These are phyloP conservation scores for Perkinsela sp. DNA, from an alignment of 208 protist genomes.

Conservation along the genomic window DNA sequence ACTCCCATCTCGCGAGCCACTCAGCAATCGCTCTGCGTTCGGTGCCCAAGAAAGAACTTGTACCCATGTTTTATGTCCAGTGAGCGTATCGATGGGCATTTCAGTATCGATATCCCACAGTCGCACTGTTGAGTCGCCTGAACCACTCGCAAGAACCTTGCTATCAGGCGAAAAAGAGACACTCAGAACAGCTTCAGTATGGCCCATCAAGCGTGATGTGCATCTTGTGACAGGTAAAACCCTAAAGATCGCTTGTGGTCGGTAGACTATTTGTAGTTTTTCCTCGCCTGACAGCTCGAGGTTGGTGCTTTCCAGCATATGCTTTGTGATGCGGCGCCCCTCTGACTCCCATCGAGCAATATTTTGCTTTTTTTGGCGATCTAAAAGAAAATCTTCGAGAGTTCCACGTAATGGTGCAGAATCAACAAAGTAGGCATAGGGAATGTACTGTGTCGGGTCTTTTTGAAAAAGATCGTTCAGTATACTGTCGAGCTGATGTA, in stretches of 20 bases:
- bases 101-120: constrained; percentile 89
- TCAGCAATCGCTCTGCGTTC: constrained; percentile 62
- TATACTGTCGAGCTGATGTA: constrained; percentile 53
- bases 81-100: constrained; percentile 65
- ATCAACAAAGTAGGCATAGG: constrained; percentile 82
- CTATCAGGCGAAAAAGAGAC: constrained; percentile 78
- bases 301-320: constrained; percentile 35
- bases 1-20: constrained; percentile 70
- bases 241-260: constrained; percentile 84
- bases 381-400: constrained; percentile 47
- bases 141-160: constrained; percentile 61
- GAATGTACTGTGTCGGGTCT: constrained; percentile 33
- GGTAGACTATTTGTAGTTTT: constrained; percentile 57
- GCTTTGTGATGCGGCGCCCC: constrained; percentile 30
- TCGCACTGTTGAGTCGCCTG: constrained; percentile 80
- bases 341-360: constrained; percentile 41
- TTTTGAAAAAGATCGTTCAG: constrained; percentile 32
- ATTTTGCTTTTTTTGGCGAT: constrained; percentile 29
- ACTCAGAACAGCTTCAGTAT: constrained; percentile 76
- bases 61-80: constrained; percentile 76
- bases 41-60: constrained; percentile 81
- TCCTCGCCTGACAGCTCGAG: constrained; percentile 48
- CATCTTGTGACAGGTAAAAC: constrained; percentile 79
- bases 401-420: constrained; percentile 62
- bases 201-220: constrained; percentile 62